Evolutionary conservation across 768 basidiomycete genomes (phyloP), one percentile per base, ranked within the genome.

Genomic region (Lactarius tabidus): DNA sequence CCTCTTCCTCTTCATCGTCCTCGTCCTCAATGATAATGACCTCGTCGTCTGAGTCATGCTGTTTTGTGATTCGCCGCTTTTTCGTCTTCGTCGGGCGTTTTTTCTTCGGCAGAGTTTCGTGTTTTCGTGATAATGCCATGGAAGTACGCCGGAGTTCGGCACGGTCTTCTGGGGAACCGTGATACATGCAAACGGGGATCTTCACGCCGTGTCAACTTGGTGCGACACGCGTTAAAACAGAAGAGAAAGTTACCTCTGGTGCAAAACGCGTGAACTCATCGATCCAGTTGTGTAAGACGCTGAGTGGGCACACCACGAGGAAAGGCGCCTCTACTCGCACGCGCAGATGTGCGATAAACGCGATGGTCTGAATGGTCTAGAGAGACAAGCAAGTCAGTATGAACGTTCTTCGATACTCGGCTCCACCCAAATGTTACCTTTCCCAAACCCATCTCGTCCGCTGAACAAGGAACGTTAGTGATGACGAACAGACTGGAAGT

Each of bases 381-480:
- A 38, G 9, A 3, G 55, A 53, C 61, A 65, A 64, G 64, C 18
- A 7, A 48, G 31, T 43, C 48, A 45, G n/a, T 17, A 20, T 1
- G 12, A 28, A 62, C 15, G 33, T 45, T 71, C 36, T 71, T 69
- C 29, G 8, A 1, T 6, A n/a, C 2, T 10, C 15, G 38, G 23
- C 9, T 26, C 6, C 53, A 23, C 29, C 3, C 10, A n/a, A 62
- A 69, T 74, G 38, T 48, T 66, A 87, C 89, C 81, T 90, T 93
- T 58, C 94, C 94, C 1, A 96, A 78, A 23, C 94, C 95, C 95
- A 97, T 97, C 74, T 97, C 95, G 71, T 97, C 95, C 31, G 95
- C 95, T 87, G 75, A 45, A 31, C 76, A 70, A 18, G 73, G 3
- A 28, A 48, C 9, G 57, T 20, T 28, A 26, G 39, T 28, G 10